Percentiles rank a stretch among this genome's conserved stretches.
Conservation (phyloP, 2,329 filamentous ascomycete species). For the Fusarium gaditjirri region DNA sequence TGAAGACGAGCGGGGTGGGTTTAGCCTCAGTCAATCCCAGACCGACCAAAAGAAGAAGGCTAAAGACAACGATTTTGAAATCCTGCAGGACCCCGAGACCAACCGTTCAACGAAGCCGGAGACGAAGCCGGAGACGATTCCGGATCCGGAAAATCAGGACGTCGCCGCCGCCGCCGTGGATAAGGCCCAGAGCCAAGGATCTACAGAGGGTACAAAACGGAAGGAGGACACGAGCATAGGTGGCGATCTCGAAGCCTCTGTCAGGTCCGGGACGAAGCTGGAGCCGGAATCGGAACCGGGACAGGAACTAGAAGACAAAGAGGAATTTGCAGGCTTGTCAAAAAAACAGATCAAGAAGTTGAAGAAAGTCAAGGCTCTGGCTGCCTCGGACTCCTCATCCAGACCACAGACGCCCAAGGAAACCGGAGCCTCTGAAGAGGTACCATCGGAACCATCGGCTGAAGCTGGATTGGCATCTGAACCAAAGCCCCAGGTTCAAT, state of each 20-base stretch:
- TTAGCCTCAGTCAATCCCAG: constrained; percentile 44
- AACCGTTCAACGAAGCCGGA: constrained; percentile 39
- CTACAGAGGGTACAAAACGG: constrained; percentile 27
- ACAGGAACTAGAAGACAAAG: constrained; percentile 32
- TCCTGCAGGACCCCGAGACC: constrained; percentile 45
- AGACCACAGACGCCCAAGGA: constrained; percentile 32
- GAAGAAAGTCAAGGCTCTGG: constrained; percentile 40
- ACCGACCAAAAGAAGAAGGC: constrained; percentile 50
- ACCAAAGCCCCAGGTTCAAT: constrained; percentile 19
- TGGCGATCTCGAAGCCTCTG: constrained; percentile 28
- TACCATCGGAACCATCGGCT: constrained; percentile 23
- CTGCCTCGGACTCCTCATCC: constrained; percentile 28
- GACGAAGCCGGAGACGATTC: constrained; percentile 39
- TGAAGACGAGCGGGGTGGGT: constrained; percentile 47
- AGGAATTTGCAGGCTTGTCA: constrained; percentile 42
- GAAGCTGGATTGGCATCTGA: constrained; percentile 36
- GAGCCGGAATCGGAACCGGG: constrained; percentile 34
- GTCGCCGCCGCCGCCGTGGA: constrained; percentile 40
- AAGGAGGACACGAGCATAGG: constrained; percentile 32
- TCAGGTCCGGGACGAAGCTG: constrained; percentile 31
- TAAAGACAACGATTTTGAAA: constrained; percentile 47
- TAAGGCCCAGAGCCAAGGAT: constrained; percentile 35
- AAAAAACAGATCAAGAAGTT: constrained; percentile 43
- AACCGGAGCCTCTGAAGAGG: constrained; percentile 24
- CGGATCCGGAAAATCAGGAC: constrained; percentile 43